Percentiles rank a stretch among this genome's conserved stretches.
These are phyloP conservation scores for Candida oleophila DNA, from an alignment of 805 yeast species.

Conservation along the genomic window DNA sequence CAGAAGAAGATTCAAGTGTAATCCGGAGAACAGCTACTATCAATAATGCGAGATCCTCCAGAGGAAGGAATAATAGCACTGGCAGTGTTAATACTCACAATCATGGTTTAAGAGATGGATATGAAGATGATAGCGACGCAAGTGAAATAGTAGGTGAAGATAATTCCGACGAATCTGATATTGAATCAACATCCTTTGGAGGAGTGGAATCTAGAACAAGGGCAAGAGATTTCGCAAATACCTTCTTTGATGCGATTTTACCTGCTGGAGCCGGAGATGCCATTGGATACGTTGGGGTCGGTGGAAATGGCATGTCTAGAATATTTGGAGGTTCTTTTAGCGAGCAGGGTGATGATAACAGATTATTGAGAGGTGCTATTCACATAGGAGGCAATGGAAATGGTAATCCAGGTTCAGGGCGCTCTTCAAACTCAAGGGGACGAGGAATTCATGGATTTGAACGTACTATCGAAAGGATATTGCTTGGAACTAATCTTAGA, in stretches of 20 bases:
- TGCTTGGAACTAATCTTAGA: slow-evolving; percentile 11
- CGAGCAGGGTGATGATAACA: slow-evolving; percentile 13
- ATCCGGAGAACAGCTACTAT: background rate
- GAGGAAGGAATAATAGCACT: slow-evolving; percentile 2
- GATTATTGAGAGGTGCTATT: slow-evolving; percentile 22
- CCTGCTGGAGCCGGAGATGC: slow-evolving; percentile 12
- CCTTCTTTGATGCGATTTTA: slow-evolving; percentile 23
- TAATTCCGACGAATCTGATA: slow-evolving; percentile 13
- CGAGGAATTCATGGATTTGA: slow-evolving; percentile 19
- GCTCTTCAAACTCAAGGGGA: background rate
- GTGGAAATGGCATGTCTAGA: background rate
- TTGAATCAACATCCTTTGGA: slow-evolving; percentile 1
- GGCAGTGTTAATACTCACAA: slow-evolving; percentile 10
- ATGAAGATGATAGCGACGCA: slow-evolving; percentile 17
- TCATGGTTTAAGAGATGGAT: slow-evolving; percentile 9
- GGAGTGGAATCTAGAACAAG: slow-evolving; percentile 4
- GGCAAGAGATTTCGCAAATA: slow-evolving; percentile 21
- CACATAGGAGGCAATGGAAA: slow-evolving; percentile 16
- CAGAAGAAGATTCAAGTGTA: slow-evolving; percentile 7
- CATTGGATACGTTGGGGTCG: slow-evolving; percentile 15
- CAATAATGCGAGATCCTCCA: slow-evolving; percentile 1
- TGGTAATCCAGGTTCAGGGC: background rate
- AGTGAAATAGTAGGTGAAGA: slow-evolving; percentile 20
- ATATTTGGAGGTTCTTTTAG: slow-evolving; percentile 7
- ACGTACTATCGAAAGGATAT: slow-evolving; percentile 21